These are phyloP conservation scores for Betula pendula DNA, from an alignment of 306 rosid species.

Conservation along the genomic window DNA sequence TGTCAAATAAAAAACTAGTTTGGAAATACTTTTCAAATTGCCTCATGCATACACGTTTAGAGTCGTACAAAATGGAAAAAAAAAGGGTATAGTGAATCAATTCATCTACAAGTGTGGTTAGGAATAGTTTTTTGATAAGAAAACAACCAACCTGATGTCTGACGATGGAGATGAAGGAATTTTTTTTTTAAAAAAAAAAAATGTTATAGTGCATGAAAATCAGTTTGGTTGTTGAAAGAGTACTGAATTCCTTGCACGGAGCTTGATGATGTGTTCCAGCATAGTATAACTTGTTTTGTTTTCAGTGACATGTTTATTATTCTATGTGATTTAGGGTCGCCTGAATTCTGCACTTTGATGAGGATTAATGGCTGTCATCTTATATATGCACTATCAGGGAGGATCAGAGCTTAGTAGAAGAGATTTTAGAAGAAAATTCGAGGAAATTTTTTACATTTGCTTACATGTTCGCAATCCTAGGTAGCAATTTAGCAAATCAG, in stretches of 20 bases:
- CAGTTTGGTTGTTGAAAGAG: background rate
- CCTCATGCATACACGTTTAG: background rate
- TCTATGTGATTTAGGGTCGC: background rate
- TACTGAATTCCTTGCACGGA: background rate
- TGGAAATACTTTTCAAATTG: background rate
- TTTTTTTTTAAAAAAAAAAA: background rate
- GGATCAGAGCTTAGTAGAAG: background rate
- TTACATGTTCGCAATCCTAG: background rate
- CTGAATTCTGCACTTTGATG: background rate
- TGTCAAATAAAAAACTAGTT: background rate
- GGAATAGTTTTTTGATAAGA: background rate
- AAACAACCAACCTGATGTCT: background rate
- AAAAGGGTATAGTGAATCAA: background rate
- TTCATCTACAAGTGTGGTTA: background rate
- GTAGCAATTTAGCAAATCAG: background rate
- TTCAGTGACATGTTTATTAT: background rate
- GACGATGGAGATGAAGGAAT: background rate
- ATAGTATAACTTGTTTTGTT: no score
- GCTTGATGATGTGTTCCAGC: background rate
- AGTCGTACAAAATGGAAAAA: background rate
- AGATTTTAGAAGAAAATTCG: background rate
- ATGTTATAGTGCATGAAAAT: background rate
- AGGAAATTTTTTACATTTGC: background rate
- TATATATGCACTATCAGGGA: no score
- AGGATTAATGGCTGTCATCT: background rate